A percentile compares a stretch with the other conserved stretches of the same genome.
These are phyloP conservation scores for Pleomassaria siparia DNA, from an alignment of 2,329 filamentous ascomycete genomes.

Conservation along the genomic window DNA sequence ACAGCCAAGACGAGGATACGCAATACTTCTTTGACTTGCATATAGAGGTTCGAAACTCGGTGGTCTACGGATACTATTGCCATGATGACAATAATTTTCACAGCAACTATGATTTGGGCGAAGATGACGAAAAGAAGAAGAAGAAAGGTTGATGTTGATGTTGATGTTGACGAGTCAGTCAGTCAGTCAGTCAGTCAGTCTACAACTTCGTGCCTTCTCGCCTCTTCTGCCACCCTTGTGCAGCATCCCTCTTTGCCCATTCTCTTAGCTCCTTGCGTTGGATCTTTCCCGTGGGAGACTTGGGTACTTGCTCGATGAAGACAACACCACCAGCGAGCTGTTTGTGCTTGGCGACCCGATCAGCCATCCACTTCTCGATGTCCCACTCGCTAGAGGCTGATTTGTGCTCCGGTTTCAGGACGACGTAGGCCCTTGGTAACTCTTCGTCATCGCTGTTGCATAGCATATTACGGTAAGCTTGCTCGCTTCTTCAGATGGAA, in stretches of 20 bases:
- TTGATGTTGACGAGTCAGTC: too few species aligned
- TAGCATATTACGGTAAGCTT: not conserved
- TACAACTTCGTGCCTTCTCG: conserved; percentile 8
- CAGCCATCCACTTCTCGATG: conserved; percentile 41
- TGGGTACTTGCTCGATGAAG: conserved; percentile 39
- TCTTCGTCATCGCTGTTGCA: conserved; percentile 24
- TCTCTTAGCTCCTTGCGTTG: conserved; percentile 35
- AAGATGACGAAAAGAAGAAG: not conserved
- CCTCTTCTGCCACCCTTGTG: conserved; percentile 14
- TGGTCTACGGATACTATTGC: too few species aligned
- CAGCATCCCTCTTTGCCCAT: conserved; percentile 32
- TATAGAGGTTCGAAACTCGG: too few species aligned
- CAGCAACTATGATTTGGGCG: too few species aligned
- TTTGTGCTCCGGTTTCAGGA: conserved; percentile 29
- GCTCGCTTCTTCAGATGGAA: too few species aligned
- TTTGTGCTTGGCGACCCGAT: conserved; percentile 46
- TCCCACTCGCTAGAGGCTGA: conserved; percentile 34
- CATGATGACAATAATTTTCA: too few species aligned
- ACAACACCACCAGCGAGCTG: conserved; percentile 41
- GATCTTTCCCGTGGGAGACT: conserved; percentile 37
- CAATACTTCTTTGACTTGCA: too few species aligned
- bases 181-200: too few species aligned
- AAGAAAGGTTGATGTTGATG: too few species aligned
- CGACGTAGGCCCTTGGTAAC: conserved; percentile 37
- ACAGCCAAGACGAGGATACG: too few species aligned